Evolutionary conservation across 352 stramenopile species (phyloP), one percentile per base, ranked within the genome.

Genomic region (Globisporangium nodosum): DNA sequence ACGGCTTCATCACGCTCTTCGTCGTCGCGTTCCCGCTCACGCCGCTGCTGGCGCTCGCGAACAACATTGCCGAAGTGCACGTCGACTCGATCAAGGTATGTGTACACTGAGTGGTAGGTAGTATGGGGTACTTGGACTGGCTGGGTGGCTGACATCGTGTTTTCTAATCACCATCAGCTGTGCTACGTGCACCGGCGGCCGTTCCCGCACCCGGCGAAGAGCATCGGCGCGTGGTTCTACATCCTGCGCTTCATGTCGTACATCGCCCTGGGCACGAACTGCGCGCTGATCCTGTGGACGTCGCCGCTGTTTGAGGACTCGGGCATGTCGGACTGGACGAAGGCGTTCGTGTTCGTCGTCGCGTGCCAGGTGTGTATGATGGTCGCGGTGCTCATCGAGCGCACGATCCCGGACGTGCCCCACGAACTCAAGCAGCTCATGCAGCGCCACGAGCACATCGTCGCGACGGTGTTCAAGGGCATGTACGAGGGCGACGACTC

Each of bases 1-100:
- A 97, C 61, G 95, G 94, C 47, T 98, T 97, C 63, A 90, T 97
- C 42, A 98, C 92, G 56, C 68, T 98, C 42, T 98, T 98, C 63
- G 91, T 96, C 0, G 85, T 90, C 13, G 94, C 92, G 35, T 98
- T 97, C 65, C 95, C 95, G 30, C 67, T 98, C 52, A 96, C 93
- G 40, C 87, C 93, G 37, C 53, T 98, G 31, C 72, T 98, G 46
- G 91, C 92, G 9, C 71, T 97, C 49, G 65, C 82, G 42, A 97
- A 97, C 58, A 97, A 98, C 65, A 69, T 96, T 20, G 63, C 96
- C 21, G 93, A 98, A 70, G 80, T 97, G 20, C 88, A 97, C 56
- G 79, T 95, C 16, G 88, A 97, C 57, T 80, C 87, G 0, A 69
- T 86, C 39, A 97, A 97, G 54, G 54, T 60, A 21, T 63, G 65